Conservation (phyloP, 805 yeast species). For the Yarrowia divulgata region DNA sequence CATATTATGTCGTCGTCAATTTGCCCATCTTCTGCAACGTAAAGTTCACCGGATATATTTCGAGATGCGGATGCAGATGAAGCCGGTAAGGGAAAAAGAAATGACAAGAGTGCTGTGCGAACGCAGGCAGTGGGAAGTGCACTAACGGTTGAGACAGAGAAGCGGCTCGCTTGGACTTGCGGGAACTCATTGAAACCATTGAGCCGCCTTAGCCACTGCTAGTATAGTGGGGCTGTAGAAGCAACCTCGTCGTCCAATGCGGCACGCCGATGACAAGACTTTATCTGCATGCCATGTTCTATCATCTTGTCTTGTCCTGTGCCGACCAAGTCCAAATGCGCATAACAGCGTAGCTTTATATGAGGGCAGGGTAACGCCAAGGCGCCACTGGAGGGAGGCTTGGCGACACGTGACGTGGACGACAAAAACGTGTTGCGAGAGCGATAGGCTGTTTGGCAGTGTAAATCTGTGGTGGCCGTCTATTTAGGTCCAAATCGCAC, state of each 20-base stretch:
- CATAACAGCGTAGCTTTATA: neutral
- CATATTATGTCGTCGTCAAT: neutral
- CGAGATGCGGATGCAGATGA: neutral
- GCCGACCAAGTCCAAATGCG: neutral
- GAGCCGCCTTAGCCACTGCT: too few species aligned
- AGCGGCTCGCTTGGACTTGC: too few species aligned
- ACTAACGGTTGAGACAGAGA: neutral
- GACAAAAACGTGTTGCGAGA: neutral
- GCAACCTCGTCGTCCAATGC: neutral
- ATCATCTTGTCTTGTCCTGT: neutral
- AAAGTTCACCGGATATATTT: neutral
- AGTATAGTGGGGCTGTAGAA: neutral
- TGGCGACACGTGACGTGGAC: constrained; percentile 21
- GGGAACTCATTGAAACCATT: too few species aligned
- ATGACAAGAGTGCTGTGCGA: neutral
- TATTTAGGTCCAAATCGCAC: too few species aligned
- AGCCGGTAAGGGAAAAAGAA: constrained; percentile 1
- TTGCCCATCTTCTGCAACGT: neutral
- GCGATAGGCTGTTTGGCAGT: too few species aligned
- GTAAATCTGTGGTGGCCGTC: too few species aligned
- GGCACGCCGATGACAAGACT: neutral
- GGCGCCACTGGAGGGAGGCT: constrained; percentile 2
- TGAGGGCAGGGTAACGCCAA: constrained; percentile 33
- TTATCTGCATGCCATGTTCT: constrained; percentile 2
- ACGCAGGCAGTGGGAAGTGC: neutral